phyloP scores from a whole-genome alignment of 768 basidiomycete species.

The Termitomyces sp. region DNA sequence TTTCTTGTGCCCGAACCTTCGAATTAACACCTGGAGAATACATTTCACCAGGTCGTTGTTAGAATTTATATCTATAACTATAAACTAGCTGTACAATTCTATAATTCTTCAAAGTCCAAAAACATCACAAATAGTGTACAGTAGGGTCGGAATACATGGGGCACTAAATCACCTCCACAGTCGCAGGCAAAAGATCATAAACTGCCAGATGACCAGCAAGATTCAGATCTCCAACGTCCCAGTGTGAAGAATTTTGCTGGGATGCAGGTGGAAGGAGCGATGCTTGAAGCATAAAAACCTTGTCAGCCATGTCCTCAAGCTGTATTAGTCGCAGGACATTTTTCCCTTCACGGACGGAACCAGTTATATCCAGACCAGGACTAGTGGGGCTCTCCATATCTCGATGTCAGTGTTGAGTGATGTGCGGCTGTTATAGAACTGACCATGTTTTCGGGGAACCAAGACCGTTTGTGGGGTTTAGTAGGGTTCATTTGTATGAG shows the following conservation, averaged over 20 bases:
- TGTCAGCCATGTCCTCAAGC: slow-evolving; percentile 33
- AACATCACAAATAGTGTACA: background rate
- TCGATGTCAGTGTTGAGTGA: background rate
- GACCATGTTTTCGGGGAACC: slow-evolving; percentile 41
- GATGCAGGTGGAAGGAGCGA: slow-evolving; percentile 8
- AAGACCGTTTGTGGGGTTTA: slow-evolving; percentile 25
- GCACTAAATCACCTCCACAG: slow-evolving; percentile 1
- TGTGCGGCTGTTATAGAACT: slow-evolving; percentile 10
- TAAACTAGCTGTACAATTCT: background rate
- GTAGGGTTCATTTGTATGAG: slow-evolving; percentile 40
- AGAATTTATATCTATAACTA: background rate
- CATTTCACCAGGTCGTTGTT: background rate
- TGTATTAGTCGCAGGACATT: slow-evolving; percentile 50
- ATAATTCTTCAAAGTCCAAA: background rate
- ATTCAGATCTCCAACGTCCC: slow-evolving; percentile 3
- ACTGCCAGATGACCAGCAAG: background rate
- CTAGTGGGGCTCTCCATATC: slow-evolving; percentile 19
- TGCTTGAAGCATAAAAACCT: slow-evolving; percentile 39
- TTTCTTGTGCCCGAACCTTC: slow-evolving; percentile 74
- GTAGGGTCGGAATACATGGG: background rate
- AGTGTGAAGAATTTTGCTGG: background rate
- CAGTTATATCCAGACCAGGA: slow-evolving; percentile 33
- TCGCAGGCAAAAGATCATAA: slow-evolving; percentile 1
- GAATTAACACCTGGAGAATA: background rate
- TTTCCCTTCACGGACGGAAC: slow-evolving; percentile 31